These are phyloP conservation scores for Ophiostoma sp. DNA, from an alignment of 2,329 filamentous ascomycete species.

Conservation along the genomic window DNA sequence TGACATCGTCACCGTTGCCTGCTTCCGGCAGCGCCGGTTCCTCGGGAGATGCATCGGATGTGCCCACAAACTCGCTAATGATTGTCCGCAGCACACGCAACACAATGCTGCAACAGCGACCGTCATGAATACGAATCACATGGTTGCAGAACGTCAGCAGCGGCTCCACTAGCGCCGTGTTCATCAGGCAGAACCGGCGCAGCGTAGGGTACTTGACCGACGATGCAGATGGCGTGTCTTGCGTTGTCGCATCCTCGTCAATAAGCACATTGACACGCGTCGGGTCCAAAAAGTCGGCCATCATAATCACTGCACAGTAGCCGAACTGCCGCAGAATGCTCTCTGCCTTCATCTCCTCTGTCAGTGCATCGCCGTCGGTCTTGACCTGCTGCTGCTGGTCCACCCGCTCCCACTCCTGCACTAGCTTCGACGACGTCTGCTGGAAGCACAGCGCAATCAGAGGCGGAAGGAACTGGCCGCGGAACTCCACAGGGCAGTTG, in stretches of 20 bases:
- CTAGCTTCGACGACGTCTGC: slow-evolving; percentile 83
- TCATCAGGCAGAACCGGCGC: slow-evolving; percentile 75
- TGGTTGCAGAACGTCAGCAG: slow-evolving; percentile 89
- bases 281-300: slow-evolving; percentile 82
- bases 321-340: slow-evolving; percentile 91
- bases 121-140: slow-evolving; percentile 82
- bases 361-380: slow-evolving; percentile 69
- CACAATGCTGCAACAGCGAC: slow-evolving; percentile 78
- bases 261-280: slow-evolving; percentile 51
- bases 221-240: background rate
- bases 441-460: slow-evolving; percentile 76
- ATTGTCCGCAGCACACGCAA: slow-evolving; percentile 81
- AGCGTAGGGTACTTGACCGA: slow-evolving; percentile 52
- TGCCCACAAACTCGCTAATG: slow-evolving; percentile 64
- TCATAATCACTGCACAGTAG: slow-evolving; percentile 85
- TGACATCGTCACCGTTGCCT: slow-evolving; percentile 11
- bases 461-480: slow-evolving; percentile 76
- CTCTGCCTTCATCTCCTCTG: slow-evolving; percentile 96
- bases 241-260: background rate
- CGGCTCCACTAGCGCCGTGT: slow-evolving; percentile 74
- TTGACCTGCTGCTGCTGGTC: slow-evolving; percentile 56
- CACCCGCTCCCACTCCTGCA: slow-evolving; percentile 77
- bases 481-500: slow-evolving; percentile 75
- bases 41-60: slow-evolving; percentile 13
- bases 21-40: slow-evolving; percentile 13